A percentile compares a stretch with the other conserved stretches of the same genome.
Conservation (phyloP, 441 rosid genomes). For the Mallotus japonicus region DNA sequence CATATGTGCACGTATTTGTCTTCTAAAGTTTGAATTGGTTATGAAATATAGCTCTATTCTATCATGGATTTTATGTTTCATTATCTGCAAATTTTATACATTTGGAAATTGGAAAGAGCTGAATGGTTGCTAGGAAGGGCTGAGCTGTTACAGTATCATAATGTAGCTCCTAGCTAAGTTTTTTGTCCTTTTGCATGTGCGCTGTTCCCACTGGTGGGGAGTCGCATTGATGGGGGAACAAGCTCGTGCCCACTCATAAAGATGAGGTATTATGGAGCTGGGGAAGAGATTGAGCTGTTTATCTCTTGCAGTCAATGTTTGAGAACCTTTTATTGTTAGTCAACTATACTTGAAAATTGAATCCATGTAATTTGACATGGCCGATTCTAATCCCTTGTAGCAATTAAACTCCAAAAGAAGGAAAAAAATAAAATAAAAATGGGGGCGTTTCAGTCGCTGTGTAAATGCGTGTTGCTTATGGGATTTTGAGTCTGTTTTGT, state of each 20-base stretch:
- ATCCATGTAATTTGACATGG: no score
- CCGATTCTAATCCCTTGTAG: no score
- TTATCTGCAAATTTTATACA: background rate
- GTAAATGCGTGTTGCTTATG: background rate
- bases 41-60: background rate
- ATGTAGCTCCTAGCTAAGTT: background rate
- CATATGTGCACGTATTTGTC: background rate
- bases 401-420: no score
- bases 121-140: background rate
- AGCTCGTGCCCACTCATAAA: conserved; percentile 11
- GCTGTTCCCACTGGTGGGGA: conserved; percentile 2
- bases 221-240: conserved; percentile 11
- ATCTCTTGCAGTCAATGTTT: background rate
- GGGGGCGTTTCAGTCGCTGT: no score
- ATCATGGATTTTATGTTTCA: background rate
- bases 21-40: background rate
- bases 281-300: background rate
- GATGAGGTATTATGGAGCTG: background rate
- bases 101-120: background rate
- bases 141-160: background rate
- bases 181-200: conserved; percentile 14
- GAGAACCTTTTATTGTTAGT: background rate
- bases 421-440: no score
- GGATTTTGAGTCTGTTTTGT: background rate
- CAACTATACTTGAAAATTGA: no score